A percentile compares a stretch with the other conserved stretches of the same genome.
phyloP scores from a whole-genome alignment of 805 yeast genomes.

The Zygosaccharomyces lentus region DNA sequence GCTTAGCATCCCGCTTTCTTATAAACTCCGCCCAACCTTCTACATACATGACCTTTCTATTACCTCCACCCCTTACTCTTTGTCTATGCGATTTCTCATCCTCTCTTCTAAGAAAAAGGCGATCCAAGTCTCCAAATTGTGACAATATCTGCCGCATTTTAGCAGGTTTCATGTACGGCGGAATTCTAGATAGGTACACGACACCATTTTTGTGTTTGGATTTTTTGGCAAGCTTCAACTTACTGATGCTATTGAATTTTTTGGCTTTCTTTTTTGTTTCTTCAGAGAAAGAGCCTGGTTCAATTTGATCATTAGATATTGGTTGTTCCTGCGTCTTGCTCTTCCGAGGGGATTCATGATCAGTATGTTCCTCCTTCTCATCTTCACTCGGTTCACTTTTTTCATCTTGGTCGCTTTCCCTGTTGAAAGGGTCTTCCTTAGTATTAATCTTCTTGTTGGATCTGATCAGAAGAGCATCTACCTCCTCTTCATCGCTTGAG shows the following conservation, averaged over 20 bases:
- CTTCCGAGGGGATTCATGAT: constrained; percentile 9
- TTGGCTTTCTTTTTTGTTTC: constrained; percentile 4
- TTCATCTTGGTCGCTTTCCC: constrained; percentile 17
- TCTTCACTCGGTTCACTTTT: constrained; percentile 16
- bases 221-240: constrained; percentile 40
- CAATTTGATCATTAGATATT: neutral
- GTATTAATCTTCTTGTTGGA: constrained; percentile 17
- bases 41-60: constrained; percentile 77
- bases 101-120: constrained; percentile 85
- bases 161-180: constrained; percentile 96
- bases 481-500: constrained; percentile 31
- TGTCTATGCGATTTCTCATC: constrained; percentile 57
- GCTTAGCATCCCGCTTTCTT: constrained; percentile 79
- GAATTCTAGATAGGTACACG: constrained; percentile 83
- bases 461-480: constrained; percentile 19
- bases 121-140: constrained; percentile 82
- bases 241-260: constrained; percentile 30
- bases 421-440: constrained; percentile 20
- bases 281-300: constrained; percentile 10
- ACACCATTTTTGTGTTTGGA: constrained; percentile 75
- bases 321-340: too few relatives aligned
- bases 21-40: constrained; percentile 98
- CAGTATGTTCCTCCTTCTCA: constrained; percentile 15
- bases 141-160: constrained; percentile 77
- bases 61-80: constrained; percentile 84